These are phyloP conservation scores for Claviceps sp. DNA, from an alignment of 2,329 filamentous ascomycete genomes.

Conservation along the genomic window DNA sequence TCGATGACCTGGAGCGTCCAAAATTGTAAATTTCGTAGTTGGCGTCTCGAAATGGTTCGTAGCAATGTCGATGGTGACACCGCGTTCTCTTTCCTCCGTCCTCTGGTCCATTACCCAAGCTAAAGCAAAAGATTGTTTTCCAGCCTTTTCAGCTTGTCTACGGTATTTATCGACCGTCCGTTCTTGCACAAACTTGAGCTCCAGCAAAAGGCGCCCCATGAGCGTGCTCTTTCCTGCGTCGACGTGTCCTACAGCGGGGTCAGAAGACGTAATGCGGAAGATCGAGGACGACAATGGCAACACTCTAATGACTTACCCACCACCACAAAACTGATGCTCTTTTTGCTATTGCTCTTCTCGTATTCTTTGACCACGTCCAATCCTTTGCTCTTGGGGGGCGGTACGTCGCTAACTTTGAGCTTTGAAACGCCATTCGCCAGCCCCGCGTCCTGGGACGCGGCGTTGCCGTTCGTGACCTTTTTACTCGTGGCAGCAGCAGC, in stretches of 20 bases:
- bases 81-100: constrained; percentile 73
- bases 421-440: constrained; percentile 18
- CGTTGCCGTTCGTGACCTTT: constrained; percentile 26
- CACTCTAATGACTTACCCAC: constrained; percentile 47
- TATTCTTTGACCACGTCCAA: constrained; percentile 75
- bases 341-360: constrained; percentile 61
- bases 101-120: constrained; percentile 96
- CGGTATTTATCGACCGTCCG: constrained; percentile 78
- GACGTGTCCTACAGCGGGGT: constrained; percentile 56
- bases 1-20: constrained; percentile 86
- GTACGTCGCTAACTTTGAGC: constrained; percentile 35
- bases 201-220: constrained; percentile 86
- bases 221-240: constrained; percentile 96
- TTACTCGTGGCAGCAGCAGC: constrained; percentile 13
- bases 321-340: constrained; percentile 79
- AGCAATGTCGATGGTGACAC: constrained; percentile 93
- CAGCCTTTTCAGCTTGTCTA: constrained; percentile 78
- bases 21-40: constrained; percentile 75
- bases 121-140: constrained; percentile 89
- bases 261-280: background rate
- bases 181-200: constrained; percentile 78
- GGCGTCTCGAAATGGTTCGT: constrained; percentile 90
- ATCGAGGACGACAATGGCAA: too few relatives aligned
- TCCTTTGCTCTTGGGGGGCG: constrained; percentile 58
- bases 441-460: constrained; percentile 12